These are phyloP conservation scores for Hyphopichia khmerensis DNA, from an alignment of 1,139 yeast genomes.

Conservation along the genomic window DNA sequence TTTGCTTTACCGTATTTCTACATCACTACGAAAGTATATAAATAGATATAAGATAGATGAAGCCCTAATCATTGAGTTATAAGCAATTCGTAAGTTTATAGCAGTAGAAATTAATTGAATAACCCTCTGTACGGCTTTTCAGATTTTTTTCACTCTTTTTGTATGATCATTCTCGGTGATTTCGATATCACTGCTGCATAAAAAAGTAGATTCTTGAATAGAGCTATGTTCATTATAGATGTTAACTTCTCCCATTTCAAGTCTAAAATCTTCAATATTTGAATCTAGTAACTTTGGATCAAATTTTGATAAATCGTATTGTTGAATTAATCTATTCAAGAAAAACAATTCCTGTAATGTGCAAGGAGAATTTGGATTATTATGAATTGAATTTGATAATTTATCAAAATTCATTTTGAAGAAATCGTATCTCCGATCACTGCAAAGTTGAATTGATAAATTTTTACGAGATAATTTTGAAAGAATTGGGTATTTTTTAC, in stretches of 20 bases:
- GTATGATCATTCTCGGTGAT: not conserved
- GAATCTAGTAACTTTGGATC: constrained; percentile 15
- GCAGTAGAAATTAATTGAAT: no score
- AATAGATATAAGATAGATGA: no score
- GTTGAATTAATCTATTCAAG: constrained; percentile 17
- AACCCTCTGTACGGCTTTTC: no score
- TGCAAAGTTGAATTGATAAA: constrained; percentile 17
- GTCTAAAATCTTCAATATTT: constrained; percentile 19
- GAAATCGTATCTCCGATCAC: constrained; percentile 13
- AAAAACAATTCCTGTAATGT: constrained; percentile 20
- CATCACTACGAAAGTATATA: no score
- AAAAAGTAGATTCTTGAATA: not conserved
- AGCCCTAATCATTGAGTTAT: no score
- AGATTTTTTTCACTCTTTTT: not conserved
- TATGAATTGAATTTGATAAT: constrained; percentile 6
- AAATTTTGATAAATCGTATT: constrained; percentile 18
- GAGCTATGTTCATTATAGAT: not conserved
- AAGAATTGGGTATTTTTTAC: constrained; percentile 14
- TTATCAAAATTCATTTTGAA: constrained; percentile 17
- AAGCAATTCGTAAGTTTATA: no score
- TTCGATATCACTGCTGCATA: not conserved
- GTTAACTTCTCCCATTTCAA: not conserved
- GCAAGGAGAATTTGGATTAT: constrained; percentile 7
- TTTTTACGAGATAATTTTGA: constrained; percentile 13
- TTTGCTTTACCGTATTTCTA: no score